Base-by-base conservation (phyloP, 2,329 filamentous ascomycete genomes). In the Dactylellina drechsleri region DNA sequence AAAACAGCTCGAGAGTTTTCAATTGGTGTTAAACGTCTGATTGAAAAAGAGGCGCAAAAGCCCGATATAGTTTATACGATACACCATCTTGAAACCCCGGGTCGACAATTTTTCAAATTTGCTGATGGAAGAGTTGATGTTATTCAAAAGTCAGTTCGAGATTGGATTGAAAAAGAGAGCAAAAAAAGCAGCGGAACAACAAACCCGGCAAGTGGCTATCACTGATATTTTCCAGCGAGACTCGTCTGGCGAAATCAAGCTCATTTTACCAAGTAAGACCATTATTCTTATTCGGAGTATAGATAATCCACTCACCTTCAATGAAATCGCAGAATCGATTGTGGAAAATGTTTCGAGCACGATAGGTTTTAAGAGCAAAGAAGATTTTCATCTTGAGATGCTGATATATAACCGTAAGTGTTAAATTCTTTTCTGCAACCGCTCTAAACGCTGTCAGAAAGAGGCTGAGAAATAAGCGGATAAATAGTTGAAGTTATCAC, bases 41-140 rank as follows among this genome's bases (percentile, higher is more conserved):
- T 57, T 18, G 53, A 41, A 4, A 57, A 57, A 13, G 53, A 57
- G 31, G 15, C 53, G 31, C 58, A 47, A 20, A 71, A 71, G 10
- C 59, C 66, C n/a, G 66, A 71, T 12, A 47, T 71, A 3, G n/a
- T 65, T 28, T 62, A 50, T 36, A 72, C 67, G 1, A 57, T 56
- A 1, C 41, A 59, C 13, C 67, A 72, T 49, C 54, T 72, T 3
- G 45, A 59, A 28, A 40, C 28, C 6, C 60, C 60, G 2, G 60
- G 67, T 7, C 54, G 67, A 7, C 60, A 73, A 13, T 73, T 66
- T 61, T 73, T 73, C 60, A 72, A 66, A 49, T 66, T 66, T 41
- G 50, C 20, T 1, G 26, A 66, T n/a, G 49, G 47, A 4, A 66
- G 56, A n/a, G 56, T 73, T 4, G 50, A 57, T 23, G 40, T 66